These are phyloP conservation scores for Musa schizocarpa DNA, from an alignment of 176 grass and related monocot species.

Conservation along the genomic window DNA sequence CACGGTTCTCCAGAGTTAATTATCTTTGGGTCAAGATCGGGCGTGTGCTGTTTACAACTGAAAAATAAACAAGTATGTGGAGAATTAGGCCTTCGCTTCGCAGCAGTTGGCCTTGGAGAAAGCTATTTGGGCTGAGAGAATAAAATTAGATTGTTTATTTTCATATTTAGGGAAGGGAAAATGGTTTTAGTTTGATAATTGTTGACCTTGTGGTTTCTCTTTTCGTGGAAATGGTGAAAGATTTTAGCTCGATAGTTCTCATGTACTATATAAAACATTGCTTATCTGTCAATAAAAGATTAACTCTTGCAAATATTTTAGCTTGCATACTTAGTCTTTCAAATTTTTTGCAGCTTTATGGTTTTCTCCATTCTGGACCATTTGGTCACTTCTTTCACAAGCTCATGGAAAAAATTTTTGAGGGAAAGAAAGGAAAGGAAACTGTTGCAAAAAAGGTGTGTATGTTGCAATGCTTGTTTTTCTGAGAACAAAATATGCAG, in stretches of 20 bases:
- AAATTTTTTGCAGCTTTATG: slow-evolving; percentile 24
- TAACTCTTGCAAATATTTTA: background rate
- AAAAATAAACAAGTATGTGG: no score
- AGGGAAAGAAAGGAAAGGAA: slow-evolving; percentile 36
- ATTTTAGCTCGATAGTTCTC: background rate
- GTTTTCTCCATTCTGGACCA: slow-evolving; percentile 33
- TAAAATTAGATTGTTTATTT: no score
- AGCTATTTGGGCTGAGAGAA: no score
- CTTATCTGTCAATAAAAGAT: background rate
- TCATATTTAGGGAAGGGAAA: no score
- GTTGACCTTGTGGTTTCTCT: background rate
- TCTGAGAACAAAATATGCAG: background rate
- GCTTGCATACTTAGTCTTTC: background rate
- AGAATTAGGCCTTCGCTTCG: no score
- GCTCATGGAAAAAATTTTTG: slow-evolving; percentile 33
- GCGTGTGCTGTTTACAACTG: no score
- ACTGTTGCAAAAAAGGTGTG: slow-evolving; percentile 39
- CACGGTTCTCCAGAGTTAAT: no score
- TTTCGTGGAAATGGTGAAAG: background rate
- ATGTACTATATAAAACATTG: background rate
- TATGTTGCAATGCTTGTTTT: background rate
- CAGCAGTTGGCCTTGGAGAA: no score
- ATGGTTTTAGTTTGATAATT: no score
- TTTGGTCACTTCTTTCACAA: slow-evolving; percentile 47
- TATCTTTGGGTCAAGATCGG: no score